A percentile compares a stretch with the other conserved stretches of the same genome.
Conservation (phyloP, 768 basidiomycete genomes). For the Cystobasidium onofrii region DNA sequence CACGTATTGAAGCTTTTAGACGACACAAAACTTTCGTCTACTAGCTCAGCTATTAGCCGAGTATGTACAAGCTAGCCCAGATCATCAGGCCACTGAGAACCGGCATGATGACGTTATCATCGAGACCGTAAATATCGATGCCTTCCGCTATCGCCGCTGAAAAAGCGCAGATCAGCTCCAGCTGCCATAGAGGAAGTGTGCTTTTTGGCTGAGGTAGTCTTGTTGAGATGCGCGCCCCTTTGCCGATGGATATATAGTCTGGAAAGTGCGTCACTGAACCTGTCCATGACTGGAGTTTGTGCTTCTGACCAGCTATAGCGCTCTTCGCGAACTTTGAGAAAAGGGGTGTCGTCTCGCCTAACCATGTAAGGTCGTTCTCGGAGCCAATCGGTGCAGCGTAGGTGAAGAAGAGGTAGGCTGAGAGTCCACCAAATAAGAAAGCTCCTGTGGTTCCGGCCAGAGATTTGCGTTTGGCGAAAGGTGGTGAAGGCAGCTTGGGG, state of each 20-base stretch:
- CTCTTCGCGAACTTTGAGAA: slow-evolving; percentile 29
- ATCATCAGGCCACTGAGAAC: slow-evolving; percentile 20
- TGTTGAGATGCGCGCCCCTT: not conserved
- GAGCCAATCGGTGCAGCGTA: slow-evolving; percentile 33
- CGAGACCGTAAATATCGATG: slow-evolving; percentile 40
- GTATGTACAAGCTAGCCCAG: slow-evolving; percentile 18
- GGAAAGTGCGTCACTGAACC: not conserved
- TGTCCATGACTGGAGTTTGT: not conserved
- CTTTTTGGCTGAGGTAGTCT: not conserved
- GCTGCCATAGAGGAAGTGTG: slow-evolving; percentile 26
- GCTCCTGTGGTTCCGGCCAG: slow-evolving; percentile 41
- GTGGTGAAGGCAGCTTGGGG: slow-evolving; percentile 38
- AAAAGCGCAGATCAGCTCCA: slow-evolving; percentile 34
- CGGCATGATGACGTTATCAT: slow-evolving; percentile 42
- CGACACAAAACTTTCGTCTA: no score
- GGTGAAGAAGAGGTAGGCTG: slow-evolving; percentile 40
- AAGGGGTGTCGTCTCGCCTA: slow-evolving; percentile 19
- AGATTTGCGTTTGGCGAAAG: slow-evolving; percentile 41
- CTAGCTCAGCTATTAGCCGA: not conserved
- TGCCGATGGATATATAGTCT: slow-evolving; percentile 3
- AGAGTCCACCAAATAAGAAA: slow-evolving; percentile 35
- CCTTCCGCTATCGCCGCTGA: slow-evolving; percentile 40
- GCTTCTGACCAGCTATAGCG: not conserved
- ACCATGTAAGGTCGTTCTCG: slow-evolving; percentile 41
- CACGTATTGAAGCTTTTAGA: not conserved